phyloP scores from a whole-genome alignment of 148 eudicot genomes.

The Agrostemma githago region DNA sequence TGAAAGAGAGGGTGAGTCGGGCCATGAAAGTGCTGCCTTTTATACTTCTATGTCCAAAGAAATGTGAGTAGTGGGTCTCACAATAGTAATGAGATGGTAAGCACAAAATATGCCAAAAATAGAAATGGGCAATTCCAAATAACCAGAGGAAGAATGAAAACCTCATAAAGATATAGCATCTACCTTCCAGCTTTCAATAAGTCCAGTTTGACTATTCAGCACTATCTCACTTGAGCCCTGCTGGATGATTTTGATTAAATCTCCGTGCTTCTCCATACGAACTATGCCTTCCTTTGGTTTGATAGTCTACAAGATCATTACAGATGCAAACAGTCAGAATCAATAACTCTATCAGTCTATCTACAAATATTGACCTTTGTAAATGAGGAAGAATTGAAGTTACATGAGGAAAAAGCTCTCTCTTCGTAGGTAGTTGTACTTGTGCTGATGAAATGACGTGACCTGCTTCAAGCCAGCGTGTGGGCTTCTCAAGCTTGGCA shows the following conservation, averaged over 20 bases:
- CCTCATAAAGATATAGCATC: neutral
- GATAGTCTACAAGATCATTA: constrained; percentile 37
- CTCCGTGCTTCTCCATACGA: constrained; percentile 43
- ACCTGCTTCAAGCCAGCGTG: constrained; percentile 82
- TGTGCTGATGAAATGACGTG: constrained; percentile 75
- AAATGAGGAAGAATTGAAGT: constrained; percentile 2
- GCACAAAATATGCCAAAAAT: neutral
- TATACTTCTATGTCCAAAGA: neutral
- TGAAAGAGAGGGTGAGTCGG: too few species aligned
- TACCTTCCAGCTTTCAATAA: constrained; percentile 90
- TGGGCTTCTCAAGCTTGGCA: constrained; percentile 47
- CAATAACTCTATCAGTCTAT: neutral
- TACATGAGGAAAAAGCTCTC: constrained; percentile 50
- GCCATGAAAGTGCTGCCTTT: too few species aligned
- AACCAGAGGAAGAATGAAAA: neutral
- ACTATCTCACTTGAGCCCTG: constrained; percentile 52
- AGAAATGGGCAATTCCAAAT: neutral
- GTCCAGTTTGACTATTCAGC: constrained; percentile 55
- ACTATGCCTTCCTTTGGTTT: constrained; percentile 33
- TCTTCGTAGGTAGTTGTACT: constrained; percentile 62
- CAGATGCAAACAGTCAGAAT: neutral
- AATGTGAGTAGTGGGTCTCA: neutral
- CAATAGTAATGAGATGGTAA: neutral
- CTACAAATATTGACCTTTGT: neutral
- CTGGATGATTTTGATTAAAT: constrained; percentile 42